Conservation (phyloP, 768 basidiomycete species). For the Auriscalpium orientale region DNA sequence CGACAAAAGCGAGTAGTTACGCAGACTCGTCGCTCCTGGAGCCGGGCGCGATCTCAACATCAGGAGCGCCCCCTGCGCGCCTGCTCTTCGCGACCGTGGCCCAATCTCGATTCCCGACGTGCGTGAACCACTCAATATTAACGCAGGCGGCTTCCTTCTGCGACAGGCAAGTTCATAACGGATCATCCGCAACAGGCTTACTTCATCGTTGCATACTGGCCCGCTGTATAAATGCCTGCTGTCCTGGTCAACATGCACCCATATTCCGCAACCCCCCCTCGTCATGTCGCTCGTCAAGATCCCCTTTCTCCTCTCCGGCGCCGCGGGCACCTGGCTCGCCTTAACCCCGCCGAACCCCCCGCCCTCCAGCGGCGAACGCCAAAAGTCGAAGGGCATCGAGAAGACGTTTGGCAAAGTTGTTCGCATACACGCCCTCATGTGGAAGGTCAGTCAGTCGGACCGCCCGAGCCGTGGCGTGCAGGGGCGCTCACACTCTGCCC, state of each 20-base stretch:
- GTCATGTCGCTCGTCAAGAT: slow-evolving; percentile 9
- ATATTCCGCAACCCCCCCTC: neutral
- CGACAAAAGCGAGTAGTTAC: too few species aligned
- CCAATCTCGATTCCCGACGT: too few species aligned
- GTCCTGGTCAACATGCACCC: neutral
- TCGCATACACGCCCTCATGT: slow-evolving; percentile 10
- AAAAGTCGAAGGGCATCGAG: slow-evolving; percentile 7
- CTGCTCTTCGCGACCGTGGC: too few species aligned
- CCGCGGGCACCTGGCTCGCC: slow-evolving; percentile 8
- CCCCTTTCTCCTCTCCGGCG: neutral
- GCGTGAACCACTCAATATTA: too few species aligned
- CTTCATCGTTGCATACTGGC: neutral
- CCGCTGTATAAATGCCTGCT: neutral
- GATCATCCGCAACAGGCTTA: too few species aligned
- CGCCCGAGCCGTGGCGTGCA: neutral
- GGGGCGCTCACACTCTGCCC: neutral
- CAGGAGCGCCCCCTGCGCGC: too few species aligned
- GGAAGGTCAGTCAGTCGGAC: slow-evolving; percentile 4
- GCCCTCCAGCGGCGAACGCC: slow-evolving; percentile 2
- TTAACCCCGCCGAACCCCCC: slow-evolving; percentile 15
- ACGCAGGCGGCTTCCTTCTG: too few species aligned
- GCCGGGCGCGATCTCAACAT: too few species aligned
- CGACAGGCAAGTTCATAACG: too few species aligned
- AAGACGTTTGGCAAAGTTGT: slow-evolving; percentile 12
- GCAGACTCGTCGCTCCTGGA: too few species aligned